These are phyloP conservation scores for Cryphonectria carpinicola DNA, from an alignment of 2,329 filamentous ascomycete genomes.

Conservation along the genomic window DNA sequence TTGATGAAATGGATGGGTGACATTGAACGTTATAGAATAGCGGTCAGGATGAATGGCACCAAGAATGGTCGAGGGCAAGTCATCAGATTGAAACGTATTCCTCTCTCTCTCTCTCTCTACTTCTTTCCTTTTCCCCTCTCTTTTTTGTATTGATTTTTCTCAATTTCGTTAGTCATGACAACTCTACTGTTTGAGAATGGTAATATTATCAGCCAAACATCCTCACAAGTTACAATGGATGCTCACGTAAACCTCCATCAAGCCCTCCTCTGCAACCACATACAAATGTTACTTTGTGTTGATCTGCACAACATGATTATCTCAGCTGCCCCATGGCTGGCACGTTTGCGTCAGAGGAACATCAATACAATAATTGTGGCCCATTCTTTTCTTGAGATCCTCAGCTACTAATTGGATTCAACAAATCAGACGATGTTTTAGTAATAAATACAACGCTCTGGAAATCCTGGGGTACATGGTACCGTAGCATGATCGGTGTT, in stretches of 20 bases:
- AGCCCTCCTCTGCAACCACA: not conserved
- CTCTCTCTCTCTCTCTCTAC: not conserved
- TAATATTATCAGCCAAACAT: constrained; percentile 1
- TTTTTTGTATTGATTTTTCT: too few relatives aligned
- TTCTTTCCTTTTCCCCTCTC: too few relatives aligned
- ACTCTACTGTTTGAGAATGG: not conserved
- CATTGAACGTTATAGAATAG: not conserved
- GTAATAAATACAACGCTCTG: not conserved
- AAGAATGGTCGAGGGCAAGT: not conserved
- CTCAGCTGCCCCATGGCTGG: not conserved
- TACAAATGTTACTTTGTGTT: not conserved
- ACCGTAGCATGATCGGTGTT: not conserved
- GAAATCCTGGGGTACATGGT: not conserved
- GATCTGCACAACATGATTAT: not conserved
- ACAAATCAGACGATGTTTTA: not conserved
- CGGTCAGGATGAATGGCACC: not conserved
- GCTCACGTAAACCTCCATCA: not conserved
- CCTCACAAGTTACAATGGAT: not conserved
- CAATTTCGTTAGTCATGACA: too few relatives aligned
- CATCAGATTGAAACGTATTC: not conserved
- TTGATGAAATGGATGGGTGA: not conserved
- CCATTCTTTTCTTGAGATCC: not conserved
- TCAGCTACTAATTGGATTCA: not conserved
- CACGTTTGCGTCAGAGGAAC: not conserved
- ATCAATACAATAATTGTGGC: not conserved